Evolutionary conservation across 2,329 filamentous ascomycete species (phyloP), one percentile per base, ranked within the genome.

Genomic region (Trichoderma sp.): DNA sequence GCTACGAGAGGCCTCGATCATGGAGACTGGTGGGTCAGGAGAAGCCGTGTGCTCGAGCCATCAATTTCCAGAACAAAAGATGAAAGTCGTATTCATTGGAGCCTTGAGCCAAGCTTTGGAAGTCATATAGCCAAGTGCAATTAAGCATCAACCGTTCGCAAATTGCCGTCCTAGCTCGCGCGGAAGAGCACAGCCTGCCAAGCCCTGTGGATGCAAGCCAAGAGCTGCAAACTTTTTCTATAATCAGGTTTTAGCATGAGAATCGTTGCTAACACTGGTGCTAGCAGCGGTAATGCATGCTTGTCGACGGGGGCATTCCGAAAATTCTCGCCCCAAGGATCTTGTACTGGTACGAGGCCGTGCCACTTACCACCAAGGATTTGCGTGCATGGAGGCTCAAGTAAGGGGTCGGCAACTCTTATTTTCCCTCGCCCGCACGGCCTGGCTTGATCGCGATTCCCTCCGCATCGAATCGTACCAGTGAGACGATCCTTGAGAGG

Each of bases 391-490:
- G 64, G 64, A 43, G 58, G 46, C 21, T 58, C 64, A 59, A 32
- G 64, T 59, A 66, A 59, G 64, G 64, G 54, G 39, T 18, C 39
- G 4, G 28, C 28, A n/a, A 49, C 24, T 46, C 37, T 30, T 28
- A 32, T 52, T 37, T 46, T 58, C 56, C 13, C 18, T 58, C 16
- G 16, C 34, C 21, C 39, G 18, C 64, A 51, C 21, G 54, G 32
- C 39, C 54, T 51, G 30, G 43, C 34, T 34, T 58, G 52, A 66
- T 66, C 64, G 64, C 64, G 54, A 66, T 66, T 66, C 34, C 54
- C 64, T 66, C 64, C 64, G 54, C 64, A 66, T 66, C 54, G 64
- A 66, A 66, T 66, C 64, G 64, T 43, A 18, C 39, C 39, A 43
- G 39, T 37, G 34, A 59, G 52, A 55, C 54, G 64, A 66, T 66